Evolutionary conservation across 2,329 filamentous ascomycete species (phyloP), one percentile per base, ranked within the genome.

Genomic region (Mycosphaerella sp.): DNA sequence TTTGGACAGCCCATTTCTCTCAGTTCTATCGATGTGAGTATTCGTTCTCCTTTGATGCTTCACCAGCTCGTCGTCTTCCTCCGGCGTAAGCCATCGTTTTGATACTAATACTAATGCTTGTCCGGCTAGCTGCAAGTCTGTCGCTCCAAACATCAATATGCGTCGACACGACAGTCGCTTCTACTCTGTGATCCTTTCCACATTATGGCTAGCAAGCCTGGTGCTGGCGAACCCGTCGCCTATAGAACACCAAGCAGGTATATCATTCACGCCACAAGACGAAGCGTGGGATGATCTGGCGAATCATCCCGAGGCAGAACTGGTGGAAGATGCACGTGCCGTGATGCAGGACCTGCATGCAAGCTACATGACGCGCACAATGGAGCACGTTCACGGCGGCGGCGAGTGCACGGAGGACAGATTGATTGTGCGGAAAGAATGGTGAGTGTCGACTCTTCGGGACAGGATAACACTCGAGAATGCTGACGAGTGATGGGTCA

Each of bases 391-490:
- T 10, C 30, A 13, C 6, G 4, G 42, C 13, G 40, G 14, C 2
- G 52, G 41, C 5, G 44, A 27, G 5, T 64, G 62, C 53, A 63
- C 61, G 27, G 61, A 55, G 34, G 58, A 58, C 8, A 62, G 58
- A 18, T 57, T 59, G 14, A 42, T 49, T 8, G 53, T 61, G 12
- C 49, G 58, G 41, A 56, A 53, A 39, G 61, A 64, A 49, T 64
- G 60, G 60, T 55, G n/a, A 46, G 49, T 32, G 52, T 25, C 21
- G 21, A 25, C 21, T 25, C 21, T 21, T 21, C 18, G 18, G 18
- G 18, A 21, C 18, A 21, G 18, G 18, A 21, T 6, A 21, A 6
- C 18, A 21, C 8, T 17, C 14, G 25, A 27, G 14, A 30, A 43
- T 18, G 14, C 57, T 42, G 60, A 62, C 40, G 28, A 48, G 41